Evolutionary conservation across 345 rosid genomes (phyloP).

Genomic region (Draba incana): DNA sequence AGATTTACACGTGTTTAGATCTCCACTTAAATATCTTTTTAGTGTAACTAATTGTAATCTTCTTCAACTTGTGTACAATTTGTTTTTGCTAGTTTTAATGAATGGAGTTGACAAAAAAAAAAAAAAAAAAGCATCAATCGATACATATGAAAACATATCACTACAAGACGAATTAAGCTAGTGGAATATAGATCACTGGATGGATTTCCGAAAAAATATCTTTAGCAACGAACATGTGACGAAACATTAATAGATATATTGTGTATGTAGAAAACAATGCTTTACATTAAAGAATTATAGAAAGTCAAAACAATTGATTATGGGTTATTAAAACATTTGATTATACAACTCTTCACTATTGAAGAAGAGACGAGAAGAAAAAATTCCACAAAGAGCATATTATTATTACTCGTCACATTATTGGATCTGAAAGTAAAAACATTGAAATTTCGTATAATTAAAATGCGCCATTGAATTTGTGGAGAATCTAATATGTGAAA

Average conservation of each 20-base stretch:
- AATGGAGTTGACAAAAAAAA: too few species aligned
- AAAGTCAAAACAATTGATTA: slow-evolving; percentile 5
- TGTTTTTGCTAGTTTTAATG: too few species aligned
- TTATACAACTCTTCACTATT: background rate
- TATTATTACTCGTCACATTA: background rate
- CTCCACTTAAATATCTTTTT: too few species aligned
- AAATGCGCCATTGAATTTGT: background rate
- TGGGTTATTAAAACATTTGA: background rate
- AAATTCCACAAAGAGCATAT: background rate
- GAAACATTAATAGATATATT: slow-evolving; percentile 3
- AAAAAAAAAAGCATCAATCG: slow-evolving; percentile 14
- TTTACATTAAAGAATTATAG: background rate
- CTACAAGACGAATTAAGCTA: slow-evolving; percentile 19
- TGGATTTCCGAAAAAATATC: slow-evolving; percentile 24
- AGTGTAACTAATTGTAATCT: too few species aligned
- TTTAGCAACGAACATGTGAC: slow-evolving; percentile 11
- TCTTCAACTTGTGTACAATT: too few species aligned
- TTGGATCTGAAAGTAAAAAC: background rate
- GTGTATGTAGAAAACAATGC: slow-evolving; percentile 16
- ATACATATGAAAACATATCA: slow-evolving; percentile 11
- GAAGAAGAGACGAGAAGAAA: background rate
- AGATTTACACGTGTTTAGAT: too few species aligned
- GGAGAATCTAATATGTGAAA: background rate
- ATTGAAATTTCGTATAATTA: background rate
- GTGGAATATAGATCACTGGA: slow-evolving; percentile 23